Evolutionary conservation across 371 early-diverging fungal species (phyloP).

Genomic region (Lichtheimia ornata): DNA sequence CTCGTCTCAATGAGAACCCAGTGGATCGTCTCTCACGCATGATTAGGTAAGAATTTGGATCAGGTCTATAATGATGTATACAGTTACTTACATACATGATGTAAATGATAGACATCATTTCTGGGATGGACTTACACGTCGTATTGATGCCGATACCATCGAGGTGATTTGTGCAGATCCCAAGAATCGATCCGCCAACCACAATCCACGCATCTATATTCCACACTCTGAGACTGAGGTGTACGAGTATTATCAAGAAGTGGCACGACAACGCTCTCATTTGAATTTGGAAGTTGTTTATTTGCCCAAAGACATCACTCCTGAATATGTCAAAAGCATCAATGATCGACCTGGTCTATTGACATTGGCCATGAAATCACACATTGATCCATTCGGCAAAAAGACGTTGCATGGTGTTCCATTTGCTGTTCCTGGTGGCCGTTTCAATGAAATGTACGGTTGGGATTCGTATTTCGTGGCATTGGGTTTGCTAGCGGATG

Average conservation of each 20-base stretch:
- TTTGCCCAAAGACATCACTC: conserved; percentile 82
- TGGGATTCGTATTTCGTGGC: conserved; percentile 95
- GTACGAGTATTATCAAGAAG: conserved; percentile 71
- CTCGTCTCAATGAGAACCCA: conserved; percentile 86
- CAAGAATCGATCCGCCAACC: conserved; percentile 76
- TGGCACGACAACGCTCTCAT: conserved; percentile 61
- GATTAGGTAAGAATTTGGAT: conserved; percentile 47
- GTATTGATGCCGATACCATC: conserved; percentile 87
- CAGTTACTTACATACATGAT: neutral
- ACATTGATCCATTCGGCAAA: conserved; percentile 25
- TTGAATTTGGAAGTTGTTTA: conserved; percentile 73
- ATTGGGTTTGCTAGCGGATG: conserved; percentile 81
- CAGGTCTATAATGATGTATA: neutral
- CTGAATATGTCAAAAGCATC: conserved; percentile 84
- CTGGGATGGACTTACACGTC: conserved; percentile 88
- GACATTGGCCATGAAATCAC: conserved; percentile 70
- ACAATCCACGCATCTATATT: conserved; percentile 80
- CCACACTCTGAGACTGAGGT: conserved; percentile 77
- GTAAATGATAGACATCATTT: conserved; percentile 62
- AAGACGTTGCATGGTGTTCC: conserved; percentile 66
- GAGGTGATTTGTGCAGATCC: conserved; percentile 86
- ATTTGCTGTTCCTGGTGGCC: conserved; percentile 93
- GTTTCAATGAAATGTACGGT: conserved; percentile 97
- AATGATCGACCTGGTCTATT: conserved; percentile 85
- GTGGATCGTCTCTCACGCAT: conserved; percentile 84